phyloP scores from a whole-genome alignment of 176 grass and related monocot genomes.

The Avena sativa region DNA sequence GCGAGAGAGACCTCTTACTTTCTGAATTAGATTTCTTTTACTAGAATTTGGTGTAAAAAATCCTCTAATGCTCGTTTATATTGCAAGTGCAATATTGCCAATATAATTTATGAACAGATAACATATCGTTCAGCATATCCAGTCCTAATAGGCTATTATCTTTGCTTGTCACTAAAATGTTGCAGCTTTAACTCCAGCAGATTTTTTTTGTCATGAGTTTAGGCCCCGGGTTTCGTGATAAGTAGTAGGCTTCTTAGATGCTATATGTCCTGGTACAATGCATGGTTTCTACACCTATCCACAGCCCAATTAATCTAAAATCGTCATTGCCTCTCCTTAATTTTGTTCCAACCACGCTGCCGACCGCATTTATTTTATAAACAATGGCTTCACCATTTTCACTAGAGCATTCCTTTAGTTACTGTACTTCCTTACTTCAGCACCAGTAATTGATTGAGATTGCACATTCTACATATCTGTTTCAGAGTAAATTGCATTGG shows the following conservation, averaged over 20 bases:
- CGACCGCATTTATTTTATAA: not conserved
- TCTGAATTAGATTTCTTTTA: not conserved
- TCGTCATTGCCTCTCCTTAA: not conserved
- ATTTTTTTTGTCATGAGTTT: not conserved
- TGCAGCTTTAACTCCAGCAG: conserved; percentile 6
- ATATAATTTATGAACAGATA: not conserved
- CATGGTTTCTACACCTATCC: no score
- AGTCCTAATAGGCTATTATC: not conserved
- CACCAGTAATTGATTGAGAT: not conserved
- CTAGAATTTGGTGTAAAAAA: no score
- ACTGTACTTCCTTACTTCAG: not conserved
- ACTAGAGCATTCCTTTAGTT: not conserved
- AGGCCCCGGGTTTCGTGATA: not conserved
- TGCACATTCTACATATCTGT: not conserved
- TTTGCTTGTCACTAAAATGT: not conserved
- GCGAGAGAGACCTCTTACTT: not conserved
- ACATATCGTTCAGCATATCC: not conserved
- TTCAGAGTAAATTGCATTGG: not conserved
- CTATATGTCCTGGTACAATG: not conserved
- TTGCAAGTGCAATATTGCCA: not conserved
- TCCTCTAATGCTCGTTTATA: not conserved
- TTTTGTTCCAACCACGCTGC: not conserved
- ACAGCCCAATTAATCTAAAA: not conserved
- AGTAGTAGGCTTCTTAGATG: not conserved
- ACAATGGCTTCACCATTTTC: not conserved